A percentile compares a stretch with the other conserved stretches of the same genome.
phyloP scores from a whole-genome alignment of 768 basidiomycete genomes.

The Lentinula aciculospora region DNA sequence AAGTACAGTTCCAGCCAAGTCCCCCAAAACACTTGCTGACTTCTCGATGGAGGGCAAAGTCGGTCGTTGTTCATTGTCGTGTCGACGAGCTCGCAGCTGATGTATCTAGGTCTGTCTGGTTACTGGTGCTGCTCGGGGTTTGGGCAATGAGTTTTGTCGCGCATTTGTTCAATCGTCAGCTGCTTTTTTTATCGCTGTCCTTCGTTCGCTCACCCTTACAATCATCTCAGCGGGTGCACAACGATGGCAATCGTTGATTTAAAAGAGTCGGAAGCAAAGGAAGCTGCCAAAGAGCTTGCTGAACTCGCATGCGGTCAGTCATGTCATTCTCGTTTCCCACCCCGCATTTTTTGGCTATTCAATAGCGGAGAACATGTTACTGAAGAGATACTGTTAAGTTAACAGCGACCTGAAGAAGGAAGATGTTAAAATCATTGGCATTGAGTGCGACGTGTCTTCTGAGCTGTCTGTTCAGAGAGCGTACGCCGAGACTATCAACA shows the following conservation, averaged over 20 bases:
- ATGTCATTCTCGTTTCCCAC: slow-evolving; percentile 1
- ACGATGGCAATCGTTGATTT: slow-evolving; percentile 80
- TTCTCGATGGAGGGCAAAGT: slow-evolving; percentile 83
- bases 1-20: neutral
- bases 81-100: neutral
- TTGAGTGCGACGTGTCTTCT: slow-evolving; percentile 85
- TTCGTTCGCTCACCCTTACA: neutral
- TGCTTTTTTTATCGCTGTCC: neutral
- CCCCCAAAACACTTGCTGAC: slow-evolving; percentile 51
- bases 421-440: slow-evolving; percentile 62
- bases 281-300: slow-evolving; percentile 65
- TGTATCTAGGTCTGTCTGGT: slow-evolving; percentile 73
- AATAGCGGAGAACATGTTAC: neutral
- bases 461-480: slow-evolving; percentile 74
- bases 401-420: slow-evolving; percentile 49
- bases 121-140: slow-evolving; percentile 88
- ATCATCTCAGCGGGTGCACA: slow-evolving; percentile 62
- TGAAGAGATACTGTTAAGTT: slow-evolving; percentile 26
- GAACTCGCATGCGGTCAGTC: slow-evolving; percentile 44
- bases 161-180: slow-evolving; percentile 84
- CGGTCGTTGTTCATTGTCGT: slow-evolving; percentile 8
- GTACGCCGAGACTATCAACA: slow-evolving; percentile 58
- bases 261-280: slow-evolving; percentile 58
- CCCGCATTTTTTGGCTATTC: neutral
- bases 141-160: slow-evolving; percentile 87